Evolutionary conservation across 306 rosid genomes (phyloP), one percentile per base, ranked within the genome.

Genomic region (Cyamopsis tetragonoloba): DNA sequence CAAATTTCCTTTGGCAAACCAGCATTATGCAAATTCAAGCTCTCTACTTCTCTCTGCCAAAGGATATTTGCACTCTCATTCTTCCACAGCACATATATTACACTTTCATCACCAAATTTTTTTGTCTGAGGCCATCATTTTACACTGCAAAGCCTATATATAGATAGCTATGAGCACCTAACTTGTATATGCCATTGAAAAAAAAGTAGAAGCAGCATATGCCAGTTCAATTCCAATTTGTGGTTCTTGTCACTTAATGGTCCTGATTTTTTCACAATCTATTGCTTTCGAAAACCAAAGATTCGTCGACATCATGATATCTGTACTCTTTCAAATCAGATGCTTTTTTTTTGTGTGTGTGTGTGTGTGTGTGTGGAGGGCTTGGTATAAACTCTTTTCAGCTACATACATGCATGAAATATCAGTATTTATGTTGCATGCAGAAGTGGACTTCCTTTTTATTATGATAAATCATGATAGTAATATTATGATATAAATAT

Each of bases 1-100:
- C 97, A 88, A 87, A 81, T 88, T 91, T 91, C 88, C 97, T 88
- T 91, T 88, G 95, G 96, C 95, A 62, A 73, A 83, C 42, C 34
- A 68, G 86, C 60, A 74, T 39, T 28, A 65, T 37, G 62, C 75
- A 63, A 27, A 32, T 13, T 69, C 11, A 62, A 55, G 56, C 57
- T 66, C 43, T 59, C 42, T 62, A 19, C 60, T 68, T 56, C 63
- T 64, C 54, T 72, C 68, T 88, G 91, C 93, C 96, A 82, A 75
- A 51, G 77, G 85, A 88, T 89, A 56, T 74, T 79, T 81, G 82
- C 91, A 4, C 96, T 83, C 83, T 81, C 76, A 88, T 84, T 87
- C 88, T 64, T 72, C 81, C 64, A 82, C 83, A 82, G 85, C 85
- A 49, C 35, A 34, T 50, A 26, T 43, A 46, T 27, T 37, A 2